Percentiles rank a stretch among this genome's conserved stretches.
These are phyloP conservation scores for Pugionium dolabratum DNA, from an alignment of 345 rosid species.

Conservation along the genomic window DNA sequence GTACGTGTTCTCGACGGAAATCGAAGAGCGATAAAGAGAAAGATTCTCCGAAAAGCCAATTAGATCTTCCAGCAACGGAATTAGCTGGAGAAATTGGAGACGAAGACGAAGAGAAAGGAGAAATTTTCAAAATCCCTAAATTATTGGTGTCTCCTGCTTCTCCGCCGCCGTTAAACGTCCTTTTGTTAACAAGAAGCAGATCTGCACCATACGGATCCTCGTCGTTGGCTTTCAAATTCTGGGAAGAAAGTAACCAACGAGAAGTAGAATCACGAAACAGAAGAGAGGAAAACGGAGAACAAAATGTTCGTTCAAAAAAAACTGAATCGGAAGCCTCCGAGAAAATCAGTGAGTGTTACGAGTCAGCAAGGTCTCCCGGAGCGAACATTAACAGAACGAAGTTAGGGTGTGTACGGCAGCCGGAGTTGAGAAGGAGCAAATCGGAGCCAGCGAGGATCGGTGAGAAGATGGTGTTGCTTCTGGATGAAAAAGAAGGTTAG, in stretches of 20 bases:
- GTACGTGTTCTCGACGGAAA: slow-evolving; percentile 30
- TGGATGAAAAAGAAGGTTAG: slow-evolving; percentile 35
- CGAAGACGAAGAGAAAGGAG: slow-evolving; percentile 19
- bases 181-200: slow-evolving; percentile 73
- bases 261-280: slow-evolving; percentile 38
- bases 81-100: slow-evolving; percentile 32
- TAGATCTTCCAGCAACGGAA: slow-evolving; percentile 36
- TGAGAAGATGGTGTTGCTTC: slow-evolving; percentile 40
- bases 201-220: slow-evolving; percentile 89
- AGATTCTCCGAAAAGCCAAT: slow-evolving; percentile 41
- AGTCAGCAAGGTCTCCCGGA: slow-evolving; percentile 29
- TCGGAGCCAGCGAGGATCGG: slow-evolving; percentile 84
- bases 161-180: slow-evolving; percentile 73
- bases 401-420: slow-evolving; percentile 28
- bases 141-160: slow-evolving; percentile 41
- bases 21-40: slow-evolving; percentile 29
- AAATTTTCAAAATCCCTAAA: slow-evolving; percentile 29
- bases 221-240: slow-evolving; percentile 71
- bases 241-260: slow-evolving; percentile 61
- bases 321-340: slow-evolving; percentile 8
- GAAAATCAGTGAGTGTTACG: slow-evolving; percentile 17
- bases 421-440: slow-evolving; percentile 68
- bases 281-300: slow-evolving; percentile 14
- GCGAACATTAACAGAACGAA: slow-evolving; percentile 23
- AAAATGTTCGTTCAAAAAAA: slow-evolving; percentile 34